These are phyloP conservation scores for Pseudofabraea citricarpa DNA, from an alignment of 2,329 filamentous ascomycete species.

Conservation along the genomic window DNA sequence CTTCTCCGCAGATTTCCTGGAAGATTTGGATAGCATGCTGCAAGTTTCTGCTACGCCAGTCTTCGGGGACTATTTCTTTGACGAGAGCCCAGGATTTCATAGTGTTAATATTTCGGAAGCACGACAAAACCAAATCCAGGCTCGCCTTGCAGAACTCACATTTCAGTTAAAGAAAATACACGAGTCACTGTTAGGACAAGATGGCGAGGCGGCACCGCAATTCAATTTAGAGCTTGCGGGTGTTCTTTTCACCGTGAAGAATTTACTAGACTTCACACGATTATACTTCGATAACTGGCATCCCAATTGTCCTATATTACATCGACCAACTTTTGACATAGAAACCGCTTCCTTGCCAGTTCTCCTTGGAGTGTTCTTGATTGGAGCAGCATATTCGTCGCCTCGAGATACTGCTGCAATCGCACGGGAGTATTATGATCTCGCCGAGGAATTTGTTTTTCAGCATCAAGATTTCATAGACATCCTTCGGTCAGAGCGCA, in stretches of 20 bases:
- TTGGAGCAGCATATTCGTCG: slow-evolving; percentile 6
- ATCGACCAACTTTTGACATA: slow-evolving; percentile 6
- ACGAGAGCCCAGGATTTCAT: too few species aligned
- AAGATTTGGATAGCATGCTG: too few species aligned
- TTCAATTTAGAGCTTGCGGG: not conserved
- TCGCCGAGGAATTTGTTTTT: slow-evolving; percentile 7
- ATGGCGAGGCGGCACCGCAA: not conserved
- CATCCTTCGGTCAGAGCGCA: too few species aligned
- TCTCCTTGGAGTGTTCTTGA: slow-evolving; percentile 7
- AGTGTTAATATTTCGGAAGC: too few species aligned
- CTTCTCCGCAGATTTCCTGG: too few species aligned
- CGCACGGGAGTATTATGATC: slow-evolving; percentile 1
- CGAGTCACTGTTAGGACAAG: too few species aligned
- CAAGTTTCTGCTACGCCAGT: too few species aligned
- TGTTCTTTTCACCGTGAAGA: slow-evolving; percentile 28
- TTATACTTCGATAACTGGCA: slow-evolving; percentile 17
- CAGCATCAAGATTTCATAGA: not conserved
- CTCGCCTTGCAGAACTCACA: too few species aligned
- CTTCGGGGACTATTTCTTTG: too few species aligned
- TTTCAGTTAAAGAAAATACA: too few species aligned
- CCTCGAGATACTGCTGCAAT: slow-evolving; percentile 5
- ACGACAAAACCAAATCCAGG: too few species aligned
- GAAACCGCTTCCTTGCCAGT: slow-evolving; percentile 6
- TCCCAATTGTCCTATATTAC: slow-evolving; percentile 6
- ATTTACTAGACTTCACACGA: slow-evolving; percentile 33